These are phyloP conservation scores for Lumnitzera littorea DNA, from an alignment of 345 rosid genomes.

Conservation along the genomic window DNA sequence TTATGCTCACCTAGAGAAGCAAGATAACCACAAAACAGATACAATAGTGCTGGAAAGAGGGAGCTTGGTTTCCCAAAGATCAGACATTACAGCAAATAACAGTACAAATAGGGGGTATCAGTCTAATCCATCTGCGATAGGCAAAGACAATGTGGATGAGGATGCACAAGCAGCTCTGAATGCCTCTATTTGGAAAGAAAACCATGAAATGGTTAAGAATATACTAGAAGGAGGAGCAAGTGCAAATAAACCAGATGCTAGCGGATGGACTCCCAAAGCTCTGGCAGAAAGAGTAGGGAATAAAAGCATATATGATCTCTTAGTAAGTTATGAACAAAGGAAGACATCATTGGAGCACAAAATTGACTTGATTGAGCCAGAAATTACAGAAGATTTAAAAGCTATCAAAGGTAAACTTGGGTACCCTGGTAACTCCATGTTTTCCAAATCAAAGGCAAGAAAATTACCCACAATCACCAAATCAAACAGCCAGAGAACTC, in stretches of 20 bases:
- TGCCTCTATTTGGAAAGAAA: conserved; percentile 41
- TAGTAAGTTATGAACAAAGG: conserved; percentile 35
- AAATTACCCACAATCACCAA: conserved; percentile 20
- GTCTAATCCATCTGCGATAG: conserved; percentile 9
- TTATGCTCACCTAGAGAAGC: conserved; percentile 12
- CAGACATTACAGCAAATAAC: conserved; percentile 24
- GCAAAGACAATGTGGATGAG: conserved; percentile 21
- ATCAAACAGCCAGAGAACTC: conserved; percentile 19
- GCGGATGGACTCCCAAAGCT: conserved; percentile 42
- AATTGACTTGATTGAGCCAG: conserved; percentile 30
- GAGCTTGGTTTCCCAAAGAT: conserved; percentile 9
- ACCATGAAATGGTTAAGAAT: conserved; percentile 50
- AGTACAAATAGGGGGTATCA: conserved; percentile 18
- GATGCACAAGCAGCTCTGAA: conserved; percentile 38
- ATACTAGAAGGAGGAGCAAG: conserved; percentile 44
- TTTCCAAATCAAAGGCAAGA: conserved; percentile 14
- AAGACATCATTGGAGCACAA: conserved; percentile 35
- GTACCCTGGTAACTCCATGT: conserved; percentile 15
- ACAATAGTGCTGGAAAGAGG: conserved; percentile 15
- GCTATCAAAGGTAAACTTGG: conserved; percentile 16
- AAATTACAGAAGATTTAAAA: conserved; percentile 15
- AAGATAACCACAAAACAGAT: conserved; percentile 23
- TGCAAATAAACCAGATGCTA: conserved; percentile 38
- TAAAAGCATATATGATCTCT: conserved; percentile 38
- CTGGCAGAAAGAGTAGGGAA: conserved; percentile 43